A percentile compares a stretch with the other conserved stretches of the same genome.
Evolutionary conservation across 2,329 filamentous ascomycete species (phyloP).

Genomic region (Colletotrichum cuscutae): DNA sequence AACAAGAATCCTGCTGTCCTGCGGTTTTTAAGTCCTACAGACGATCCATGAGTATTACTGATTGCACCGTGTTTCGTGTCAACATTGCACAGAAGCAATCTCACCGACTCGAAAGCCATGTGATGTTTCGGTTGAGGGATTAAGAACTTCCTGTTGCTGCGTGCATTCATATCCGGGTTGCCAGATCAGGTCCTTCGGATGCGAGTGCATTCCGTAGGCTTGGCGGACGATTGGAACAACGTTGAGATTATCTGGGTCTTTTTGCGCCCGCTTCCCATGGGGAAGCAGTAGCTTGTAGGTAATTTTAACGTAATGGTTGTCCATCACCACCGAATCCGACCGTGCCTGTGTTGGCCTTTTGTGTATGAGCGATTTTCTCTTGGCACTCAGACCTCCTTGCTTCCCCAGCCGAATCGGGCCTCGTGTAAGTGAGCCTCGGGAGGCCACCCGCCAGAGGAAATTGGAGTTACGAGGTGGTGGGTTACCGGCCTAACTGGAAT

Average conservation of each 20-base stretch:
- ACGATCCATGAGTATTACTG: background rate
- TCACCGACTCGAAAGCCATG: constrained; percentile 3
- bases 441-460: background rate
- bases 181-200: background rate
- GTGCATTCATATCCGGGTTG: constrained; percentile 2
- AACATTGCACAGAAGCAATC: background rate
- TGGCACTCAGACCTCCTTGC: constrained; percentile 2
- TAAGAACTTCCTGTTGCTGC: background rate
- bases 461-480: background rate
- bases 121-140: constrained; percentile 22
- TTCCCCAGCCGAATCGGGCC: background rate
- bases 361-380: constrained; percentile 30
- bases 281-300: constrained; percentile 5
- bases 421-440: background rate
- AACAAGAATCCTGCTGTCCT: background rate
- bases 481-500: background rate
- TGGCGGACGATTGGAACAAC: constrained; percentile 8
- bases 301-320: constrained; percentile 29
- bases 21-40: background rate
- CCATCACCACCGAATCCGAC: background rate
- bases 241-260: background rate
- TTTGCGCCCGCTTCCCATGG: background rate
- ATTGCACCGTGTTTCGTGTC: background rate
- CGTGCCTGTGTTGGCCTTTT: background rate
- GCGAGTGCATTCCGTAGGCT: background rate